Conservation (phyloP, 2,329 filamentous ascomycete genomes). For the Stenocarpella maydis region DNA sequence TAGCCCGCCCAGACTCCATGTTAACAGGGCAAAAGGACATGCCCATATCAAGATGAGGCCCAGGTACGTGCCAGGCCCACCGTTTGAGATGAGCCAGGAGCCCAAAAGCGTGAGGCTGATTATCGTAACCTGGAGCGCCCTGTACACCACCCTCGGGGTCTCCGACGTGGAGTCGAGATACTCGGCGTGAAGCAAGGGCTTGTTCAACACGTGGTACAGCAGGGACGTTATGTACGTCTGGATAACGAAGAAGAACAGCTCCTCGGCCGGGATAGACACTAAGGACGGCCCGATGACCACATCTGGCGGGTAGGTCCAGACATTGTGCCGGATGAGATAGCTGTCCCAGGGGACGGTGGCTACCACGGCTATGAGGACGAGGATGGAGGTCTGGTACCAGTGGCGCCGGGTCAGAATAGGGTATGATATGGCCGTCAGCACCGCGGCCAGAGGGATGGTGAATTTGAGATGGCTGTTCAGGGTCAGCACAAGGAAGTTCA, state of each 20-base stretch:
- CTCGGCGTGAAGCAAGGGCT: conserved; percentile 63
- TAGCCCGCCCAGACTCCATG: conserved; percentile 70
- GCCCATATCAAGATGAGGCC: conserved; percentile 77
- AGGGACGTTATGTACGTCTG: conserved; percentile 78
- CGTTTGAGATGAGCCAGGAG: conserved; percentile 52
- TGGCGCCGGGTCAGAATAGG: conserved; percentile 71
- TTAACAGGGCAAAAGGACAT: conserved; percentile 68
- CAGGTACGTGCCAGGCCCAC: conserved; percentile 67
- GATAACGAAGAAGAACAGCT: conserved; percentile 80
- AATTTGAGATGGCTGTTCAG: conserved; percentile 67
- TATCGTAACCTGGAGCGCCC: conserved; percentile 56
- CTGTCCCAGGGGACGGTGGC: conserved; percentile 81
- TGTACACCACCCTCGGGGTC: conserved; percentile 9
- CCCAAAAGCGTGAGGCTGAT: conserved; percentile 53
- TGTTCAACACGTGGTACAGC: conserved; percentile 73
- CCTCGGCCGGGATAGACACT: conserved; percentile 73
- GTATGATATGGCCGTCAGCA: conserved; percentile 65
- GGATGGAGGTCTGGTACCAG: conserved; percentile 66
- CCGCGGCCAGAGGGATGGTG: conserved; percentile 69
- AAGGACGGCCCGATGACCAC: conserved; percentile 70
- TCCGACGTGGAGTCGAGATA: conserved; percentile 43
- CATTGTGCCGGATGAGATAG: conserved; percentile 71
- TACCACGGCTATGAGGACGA: conserved; percentile 69
- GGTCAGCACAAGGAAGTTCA: not conserved
- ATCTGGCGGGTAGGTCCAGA: conserved; percentile 76